Conservation (phyloP, 495 filamentous ascomycete genomes). For the Xylaria cubensis region DNA sequence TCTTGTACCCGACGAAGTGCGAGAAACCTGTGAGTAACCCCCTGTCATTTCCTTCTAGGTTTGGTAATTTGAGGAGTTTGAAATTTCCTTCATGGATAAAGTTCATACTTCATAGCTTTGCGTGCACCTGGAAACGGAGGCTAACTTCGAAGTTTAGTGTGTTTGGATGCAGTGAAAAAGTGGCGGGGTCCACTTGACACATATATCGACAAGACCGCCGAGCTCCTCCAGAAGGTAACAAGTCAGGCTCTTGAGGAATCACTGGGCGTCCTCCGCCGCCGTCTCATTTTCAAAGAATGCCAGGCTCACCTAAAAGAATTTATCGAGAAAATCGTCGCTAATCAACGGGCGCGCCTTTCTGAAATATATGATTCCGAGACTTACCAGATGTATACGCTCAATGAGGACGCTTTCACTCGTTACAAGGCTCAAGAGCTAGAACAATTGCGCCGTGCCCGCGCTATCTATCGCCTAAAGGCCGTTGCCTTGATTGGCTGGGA, state of each 20-base stretch:
- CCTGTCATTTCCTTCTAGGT: not conserved
- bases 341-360: constrained; percentile 37
- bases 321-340: constrained; percentile 37
- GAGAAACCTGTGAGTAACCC: constrained; percentile 35
- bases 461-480: constrained; percentile 46
- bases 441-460: constrained; percentile 41
- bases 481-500: constrained; percentile 41
- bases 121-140: too few species aligned
- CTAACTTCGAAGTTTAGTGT: constrained; percentile 31
- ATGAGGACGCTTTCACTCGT: constrained; percentile 45
- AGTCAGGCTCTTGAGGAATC: constrained; percentile 41
- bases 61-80: not conserved
- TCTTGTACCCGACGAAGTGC: constrained; percentile 49
- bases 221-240: constrained; percentile 40
- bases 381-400: constrained; percentile 50
- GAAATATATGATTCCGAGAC: constrained; percentile 48
- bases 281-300: constrained; percentile 49
- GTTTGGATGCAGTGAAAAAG: constrained; percentile 42
- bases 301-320: constrained; percentile 42
- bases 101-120: not conserved
- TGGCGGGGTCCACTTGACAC: constrained; percentile 45
- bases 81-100: not conserved
- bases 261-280: constrained; percentile 46
- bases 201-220: constrained; percentile 46
- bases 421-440: constrained; percentile 46